phyloP scores from a whole-genome alignment of 306 rosid species.

The Prinsepia uniflora region DNA sequence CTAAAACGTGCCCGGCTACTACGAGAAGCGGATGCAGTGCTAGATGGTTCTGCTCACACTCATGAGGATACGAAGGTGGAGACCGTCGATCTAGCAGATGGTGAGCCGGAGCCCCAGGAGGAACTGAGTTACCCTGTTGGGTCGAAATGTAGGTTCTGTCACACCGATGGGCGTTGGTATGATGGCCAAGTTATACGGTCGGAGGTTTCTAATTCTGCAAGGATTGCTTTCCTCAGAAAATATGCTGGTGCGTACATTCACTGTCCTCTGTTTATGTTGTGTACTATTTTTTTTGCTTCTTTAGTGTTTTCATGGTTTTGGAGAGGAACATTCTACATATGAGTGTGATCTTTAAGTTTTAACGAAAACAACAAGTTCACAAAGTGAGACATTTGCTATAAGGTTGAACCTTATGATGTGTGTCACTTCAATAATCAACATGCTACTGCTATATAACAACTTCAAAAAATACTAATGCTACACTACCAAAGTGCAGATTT shows the following conservation, averaged over 20 bases:
- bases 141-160: constrained; percentile 82
- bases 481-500: constrained; percentile 86
- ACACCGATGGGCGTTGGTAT: constrained; percentile 93
- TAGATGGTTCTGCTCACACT: constrained; percentile 31
- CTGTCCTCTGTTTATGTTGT: not conserved
- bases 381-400: not conserved
- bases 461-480: constrained; percentile 50
- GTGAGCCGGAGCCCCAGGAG: constrained; percentile 53
- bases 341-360: not conserved
- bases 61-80: constrained; percentile 51
- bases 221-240: constrained; percentile 80
- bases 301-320: not conserved
- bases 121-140: constrained; percentile 56
- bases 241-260: constrained; percentile 62
- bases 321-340: not conserved
- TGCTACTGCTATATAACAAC: constrained; percentile 24
- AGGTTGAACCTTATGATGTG: not conserved
- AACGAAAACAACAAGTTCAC: not conserved
- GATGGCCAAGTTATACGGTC: constrained; percentile 60
- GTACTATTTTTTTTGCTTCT: not conserved
- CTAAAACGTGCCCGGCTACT: constrained; percentile 75
- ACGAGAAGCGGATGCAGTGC: constrained; percentile 62
- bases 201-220: constrained; percentile 55
- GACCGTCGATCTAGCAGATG: constrained; percentile 47
- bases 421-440: constrained; percentile 1